Evolutionary conservation across 345 rosid genomes (phyloP).

Genomic region (Carallia pectinifolia): DNA sequence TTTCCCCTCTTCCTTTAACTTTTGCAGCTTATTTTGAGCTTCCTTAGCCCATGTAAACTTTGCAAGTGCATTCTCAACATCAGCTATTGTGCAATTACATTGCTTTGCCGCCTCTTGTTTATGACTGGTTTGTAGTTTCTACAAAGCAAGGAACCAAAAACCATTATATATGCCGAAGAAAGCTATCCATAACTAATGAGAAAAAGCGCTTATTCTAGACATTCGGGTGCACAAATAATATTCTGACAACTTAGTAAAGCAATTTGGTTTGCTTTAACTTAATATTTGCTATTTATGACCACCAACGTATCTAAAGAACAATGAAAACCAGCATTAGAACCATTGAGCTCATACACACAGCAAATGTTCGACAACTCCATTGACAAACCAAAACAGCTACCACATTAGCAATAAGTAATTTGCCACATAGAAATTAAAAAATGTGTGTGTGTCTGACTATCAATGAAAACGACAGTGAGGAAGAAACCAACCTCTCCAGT

Average conservation of each 20-base stretch:
- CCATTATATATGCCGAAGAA: conserved; percentile 28
- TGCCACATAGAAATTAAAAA: too few species aligned
- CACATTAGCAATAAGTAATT: too few species aligned
- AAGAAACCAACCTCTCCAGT: conserved; percentile 72
- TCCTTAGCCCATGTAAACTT: conserved; percentile 88
- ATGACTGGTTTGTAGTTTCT: conserved; percentile 76
- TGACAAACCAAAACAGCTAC: too few species aligned
- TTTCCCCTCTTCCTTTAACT: conserved; percentile 77
- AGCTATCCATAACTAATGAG: not conserved
- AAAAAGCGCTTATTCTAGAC: not conserved
- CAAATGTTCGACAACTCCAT: too few species aligned
- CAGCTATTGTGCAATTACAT: conserved; percentile 72
- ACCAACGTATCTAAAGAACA: not conserved
- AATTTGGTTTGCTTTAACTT: not conserved
- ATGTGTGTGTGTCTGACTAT: not conserved
- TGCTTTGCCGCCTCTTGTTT: conserved; percentile 83
- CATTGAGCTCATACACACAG: too few species aligned
- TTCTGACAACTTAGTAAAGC: too few species aligned
- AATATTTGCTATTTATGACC: not conserved
- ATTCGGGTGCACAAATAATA: too few species aligned
- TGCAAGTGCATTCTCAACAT: conserved; percentile 74
- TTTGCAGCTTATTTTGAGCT: conserved; percentile 63
- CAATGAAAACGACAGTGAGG: not conserved
- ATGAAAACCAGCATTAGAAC: not conserved
- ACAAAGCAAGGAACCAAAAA: conserved; percentile 55